Evolutionary conservation across 441 rosid species (phyloP).

Genomic region (Hura crepitans): DNA sequence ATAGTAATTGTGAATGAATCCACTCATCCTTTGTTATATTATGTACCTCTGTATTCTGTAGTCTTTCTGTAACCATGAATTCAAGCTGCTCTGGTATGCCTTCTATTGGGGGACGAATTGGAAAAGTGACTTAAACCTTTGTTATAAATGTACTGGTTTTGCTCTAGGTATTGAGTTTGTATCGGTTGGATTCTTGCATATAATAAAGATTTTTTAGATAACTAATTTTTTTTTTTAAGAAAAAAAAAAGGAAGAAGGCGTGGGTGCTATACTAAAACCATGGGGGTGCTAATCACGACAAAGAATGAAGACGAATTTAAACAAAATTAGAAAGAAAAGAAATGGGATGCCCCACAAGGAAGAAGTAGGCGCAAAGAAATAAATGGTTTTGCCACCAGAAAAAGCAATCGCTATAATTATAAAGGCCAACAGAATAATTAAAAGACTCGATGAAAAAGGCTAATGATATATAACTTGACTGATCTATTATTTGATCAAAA

Average conservation of each 20-base stretch:
- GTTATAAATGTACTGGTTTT: too few species aligned
- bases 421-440: background rate
- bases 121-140: too few species aligned
- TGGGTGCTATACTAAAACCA: background rate
- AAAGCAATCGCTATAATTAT: slow-evolving; percentile 2
- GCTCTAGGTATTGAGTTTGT: too few species aligned
- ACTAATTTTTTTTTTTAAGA: too few species aligned
- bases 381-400: background rate
- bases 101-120: background rate
- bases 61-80: background rate
- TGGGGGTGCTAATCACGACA: background rate
- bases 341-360: background rate
- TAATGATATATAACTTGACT: background rate
- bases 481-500: background rate
- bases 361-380: background rate
- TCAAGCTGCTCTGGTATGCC: background rate
- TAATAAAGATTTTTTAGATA: too few species aligned
- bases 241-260: too few species aligned
- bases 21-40: background rate
- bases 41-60: too few species aligned
- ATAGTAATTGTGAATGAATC: slow-evolving; percentile 21
- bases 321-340: background rate
- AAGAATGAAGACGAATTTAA: background rate
- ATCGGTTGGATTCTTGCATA: too few species aligned
- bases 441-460: background rate